A percentile compares a stretch with the other conserved stretches of the same genome.
These are phyloP conservation scores for Aspergillus homomorphus DNA, from an alignment of 495 filamentous ascomycete species.

Conservation along the genomic window DNA sequence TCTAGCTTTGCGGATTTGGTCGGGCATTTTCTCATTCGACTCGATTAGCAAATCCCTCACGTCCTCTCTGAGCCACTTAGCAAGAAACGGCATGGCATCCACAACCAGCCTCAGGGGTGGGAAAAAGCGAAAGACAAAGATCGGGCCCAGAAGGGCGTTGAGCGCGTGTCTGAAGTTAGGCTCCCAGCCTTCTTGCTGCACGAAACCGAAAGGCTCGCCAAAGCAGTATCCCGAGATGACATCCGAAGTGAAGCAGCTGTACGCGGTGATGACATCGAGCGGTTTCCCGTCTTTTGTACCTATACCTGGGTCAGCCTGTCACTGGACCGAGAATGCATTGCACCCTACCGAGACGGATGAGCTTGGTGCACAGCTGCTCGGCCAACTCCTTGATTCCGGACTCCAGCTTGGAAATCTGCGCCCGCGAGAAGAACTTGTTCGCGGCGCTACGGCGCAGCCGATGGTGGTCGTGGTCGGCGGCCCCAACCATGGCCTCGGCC, in stretches of 20 bases:
- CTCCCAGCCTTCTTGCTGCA: not conserved
- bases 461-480: not conserved
- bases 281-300: not conserved
- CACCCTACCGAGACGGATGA: not conserved
- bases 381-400: not conserved
- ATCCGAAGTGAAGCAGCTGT: conserved; percentile 3
- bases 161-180: not conserved
- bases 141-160: not conserved
- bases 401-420: not conserved
- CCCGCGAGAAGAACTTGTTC: conserved; percentile 1
- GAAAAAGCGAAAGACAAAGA: not conserved
- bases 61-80: no score
- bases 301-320: no score
- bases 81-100: no score
- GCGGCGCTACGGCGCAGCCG: not conserved
- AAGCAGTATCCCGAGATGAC: conserved; percentile 2
- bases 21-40: not conserved
- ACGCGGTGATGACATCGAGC: not conserved
- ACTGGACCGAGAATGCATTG: no score
- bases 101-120: no score
- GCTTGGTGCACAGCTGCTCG: not conserved
- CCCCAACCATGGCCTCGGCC: not conserved
- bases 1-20: not conserved
- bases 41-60: not conserved
- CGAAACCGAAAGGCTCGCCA: conserved; percentile 1